phyloP scores from a whole-genome alignment of 148 eudicot genomes.

The Drosera capensis region DNA sequence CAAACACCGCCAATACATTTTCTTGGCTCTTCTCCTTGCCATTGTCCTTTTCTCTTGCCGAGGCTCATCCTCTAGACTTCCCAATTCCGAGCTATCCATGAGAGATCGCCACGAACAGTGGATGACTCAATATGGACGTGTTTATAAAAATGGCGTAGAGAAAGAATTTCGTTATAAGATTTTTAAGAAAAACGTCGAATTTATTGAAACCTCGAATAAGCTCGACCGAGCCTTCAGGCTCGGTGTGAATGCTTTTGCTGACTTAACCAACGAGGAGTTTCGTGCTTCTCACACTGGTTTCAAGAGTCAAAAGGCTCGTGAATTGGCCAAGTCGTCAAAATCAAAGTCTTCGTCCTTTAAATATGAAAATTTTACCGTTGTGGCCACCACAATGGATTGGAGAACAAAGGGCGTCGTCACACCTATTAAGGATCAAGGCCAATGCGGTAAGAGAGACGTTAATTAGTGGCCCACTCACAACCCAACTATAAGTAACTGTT shows the following conservation, averaged over 20 bases:
- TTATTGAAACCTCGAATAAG: slow-evolving; percentile 28
- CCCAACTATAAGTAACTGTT: too few relatives aligned
- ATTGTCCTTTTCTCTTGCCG: not conserved
- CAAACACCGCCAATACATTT: not conserved
- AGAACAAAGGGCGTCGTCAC: slow-evolving; percentile 47
- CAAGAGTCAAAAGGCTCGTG: slow-evolving; percentile 7
- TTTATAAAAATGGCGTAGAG: slow-evolving; percentile 30
- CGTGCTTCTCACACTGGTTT: slow-evolving; percentile 24
- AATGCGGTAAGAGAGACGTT: slow-evolving; percentile 47
- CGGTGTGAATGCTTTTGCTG: slow-evolving; percentile 41
- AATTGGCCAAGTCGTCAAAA: not conserved
- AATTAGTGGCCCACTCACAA: too few relatives aligned
- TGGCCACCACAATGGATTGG: slow-evolving; percentile 31
- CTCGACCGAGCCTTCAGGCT: slow-evolving; percentile 19
- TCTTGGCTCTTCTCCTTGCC: not conserved
- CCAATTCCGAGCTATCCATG: slow-evolving; percentile 18
- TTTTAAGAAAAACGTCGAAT: slow-evolving; percentile 33
- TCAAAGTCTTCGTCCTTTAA: slow-evolving; percentile 14
- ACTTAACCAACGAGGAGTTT: slow-evolving; percentile 48
- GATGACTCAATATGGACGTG: slow-evolving; percentile 42
- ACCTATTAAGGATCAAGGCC: slow-evolving; percentile 35
- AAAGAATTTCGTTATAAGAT: slow-evolving; percentile 27
- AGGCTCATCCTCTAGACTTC: slow-evolving; percentile 14
- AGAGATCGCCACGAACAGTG: slow-evolving; percentile 36
- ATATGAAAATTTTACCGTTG: slow-evolving; percentile 22